phyloP scores from a whole-genome alignment of 768 basidiomycete species.

The Pulveroboletus ravenelii region DNA sequence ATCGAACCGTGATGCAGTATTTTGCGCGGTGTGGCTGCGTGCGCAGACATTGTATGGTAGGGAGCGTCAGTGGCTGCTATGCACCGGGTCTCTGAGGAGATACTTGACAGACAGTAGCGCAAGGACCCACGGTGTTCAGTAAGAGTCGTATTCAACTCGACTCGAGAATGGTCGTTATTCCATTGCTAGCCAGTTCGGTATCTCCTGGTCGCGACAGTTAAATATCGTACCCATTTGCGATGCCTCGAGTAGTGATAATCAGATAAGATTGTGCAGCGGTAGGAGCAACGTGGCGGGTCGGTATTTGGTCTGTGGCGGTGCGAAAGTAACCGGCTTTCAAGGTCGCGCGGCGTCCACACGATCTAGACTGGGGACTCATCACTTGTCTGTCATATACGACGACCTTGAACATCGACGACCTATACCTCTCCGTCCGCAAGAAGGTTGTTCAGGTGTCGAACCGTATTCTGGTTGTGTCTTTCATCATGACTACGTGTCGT shows the following conservation, averaged over 20 bases:
- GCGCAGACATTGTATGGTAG: conserved; percentile 5
- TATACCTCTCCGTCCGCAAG: not conserved
- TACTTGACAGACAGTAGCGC: no score
- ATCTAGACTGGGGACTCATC: not conserved
- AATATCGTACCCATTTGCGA: no score
- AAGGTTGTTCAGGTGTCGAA: not conserved
- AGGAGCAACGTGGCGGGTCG: conserved; percentile 12
- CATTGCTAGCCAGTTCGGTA: no score
- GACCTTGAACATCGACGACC: not conserved
- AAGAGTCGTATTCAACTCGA: not conserved
- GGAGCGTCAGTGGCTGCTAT: not conserved
- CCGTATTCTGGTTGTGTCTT: not conserved
- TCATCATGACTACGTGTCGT: conserved; percentile 18
- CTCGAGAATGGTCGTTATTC: not conserved
- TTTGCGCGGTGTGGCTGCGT: conserved; percentile 8
- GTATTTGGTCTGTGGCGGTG: conserved; percentile 14
- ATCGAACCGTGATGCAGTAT: conserved; percentile 2
- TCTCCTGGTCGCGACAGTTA: no score
- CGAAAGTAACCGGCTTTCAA: not conserved
- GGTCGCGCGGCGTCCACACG: not conserved
- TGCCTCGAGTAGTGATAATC: not conserved
- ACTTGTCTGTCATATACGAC: not conserved
- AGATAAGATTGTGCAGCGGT: conserved; percentile 2
- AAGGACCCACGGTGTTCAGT: not conserved
- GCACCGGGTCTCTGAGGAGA: not conserved